These are phyloP conservation scores for Aspergillus versicolor DNA, from an alignment of 2,329 filamentous ascomycete species.

Conservation along the genomic window DNA sequence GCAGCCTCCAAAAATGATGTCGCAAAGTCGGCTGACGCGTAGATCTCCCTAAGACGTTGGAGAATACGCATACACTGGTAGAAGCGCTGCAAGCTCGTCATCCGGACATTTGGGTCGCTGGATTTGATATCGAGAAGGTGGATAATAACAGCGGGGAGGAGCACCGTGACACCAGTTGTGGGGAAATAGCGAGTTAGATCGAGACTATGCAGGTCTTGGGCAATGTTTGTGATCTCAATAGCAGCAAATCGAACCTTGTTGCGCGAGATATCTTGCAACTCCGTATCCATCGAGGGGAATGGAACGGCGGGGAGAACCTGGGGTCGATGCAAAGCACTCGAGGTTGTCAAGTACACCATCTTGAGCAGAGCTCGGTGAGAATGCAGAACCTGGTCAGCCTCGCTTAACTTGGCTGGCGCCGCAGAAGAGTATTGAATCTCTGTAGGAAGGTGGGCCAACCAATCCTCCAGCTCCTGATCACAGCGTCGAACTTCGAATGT, in stretches of 20 bases:
- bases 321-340: constrained; percentile 86
- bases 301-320: constrained; percentile 80
- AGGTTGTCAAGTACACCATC: constrained; percentile 90
- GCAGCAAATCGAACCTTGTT: constrained; percentile 81
- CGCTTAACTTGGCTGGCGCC: constrained; percentile 55
- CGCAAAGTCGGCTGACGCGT: constrained; percentile 93
- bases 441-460: constrained; percentile 70
- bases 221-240: constrained; percentile 80
- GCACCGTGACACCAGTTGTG: constrained; percentile 85
- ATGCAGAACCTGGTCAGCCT: constrained; percentile 51
- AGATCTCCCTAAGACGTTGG: constrained; percentile 81
- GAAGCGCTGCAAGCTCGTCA: constrained; percentile 75
- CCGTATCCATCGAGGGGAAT: constrained; percentile 55
- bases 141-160: constrained; percentile 90
- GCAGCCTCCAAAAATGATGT: constrained; percentile 91
- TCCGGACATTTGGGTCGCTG: constrained; percentile 67
- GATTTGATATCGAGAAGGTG: constrained; percentile 92
- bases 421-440: constrained; percentile 70
- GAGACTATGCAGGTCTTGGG: constrained; percentile 69
- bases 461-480: constrained; percentile 74
- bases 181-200: constrained; percentile 77
- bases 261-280: constrained; percentile 79
- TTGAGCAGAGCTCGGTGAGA: constrained; percentile 84
- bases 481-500: constrained; percentile 75
- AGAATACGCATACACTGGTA: constrained; percentile 91